Base-by-base conservation (phyloP, 129 eudicot species). In the Chrysanthemum seticuspe region DNA sequence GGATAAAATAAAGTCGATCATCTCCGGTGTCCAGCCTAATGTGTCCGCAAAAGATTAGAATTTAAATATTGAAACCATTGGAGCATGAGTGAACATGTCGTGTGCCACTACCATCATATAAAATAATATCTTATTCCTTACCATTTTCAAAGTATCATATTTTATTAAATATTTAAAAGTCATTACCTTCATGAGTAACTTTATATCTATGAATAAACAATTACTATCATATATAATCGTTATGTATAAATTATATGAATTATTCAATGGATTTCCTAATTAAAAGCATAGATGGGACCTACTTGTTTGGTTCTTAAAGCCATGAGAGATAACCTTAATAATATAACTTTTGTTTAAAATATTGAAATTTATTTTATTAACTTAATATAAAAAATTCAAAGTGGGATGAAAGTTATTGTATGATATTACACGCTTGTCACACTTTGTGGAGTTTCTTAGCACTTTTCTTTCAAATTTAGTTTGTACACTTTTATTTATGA, bases 351-450 rank as follows among this genome's bases (percentile, higher is more conserved):
- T 4, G 44, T 9, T 57, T 23, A 14, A 49, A 23, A 66, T 8
- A 68, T n/a, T 34, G 7, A 10, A 21, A 62, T 31, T 62, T 2
- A 68, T 40, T 13, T 64, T 21, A 2, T 71, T 64, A 13, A 4
- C 34, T 48, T 31, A 23, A 49, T 36, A 65, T 48, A 4, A 31
- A 62, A 34, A 50, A 58, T 65, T 71, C 67, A 68, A 66, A 80
- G 81, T 69, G 72, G 74, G 82, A 76, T 47, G 72, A 84, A 87
- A 84, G 84, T 59, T 71, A 71, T 74, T 77, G 84, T 81, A 77
- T 61, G 74, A 76, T 81, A 81, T 80, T 81, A 85, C 90, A 85
- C 90, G 90, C 82, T 81, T 88, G 86, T 85, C 86, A 76, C 88
- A 83, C 86, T 82, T 80, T 54, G 83, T 84, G 86, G 81, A 87